Conservation (phyloP, 2,329 filamentous ascomycete species). For the Cyanodermella asteris region DNA sequence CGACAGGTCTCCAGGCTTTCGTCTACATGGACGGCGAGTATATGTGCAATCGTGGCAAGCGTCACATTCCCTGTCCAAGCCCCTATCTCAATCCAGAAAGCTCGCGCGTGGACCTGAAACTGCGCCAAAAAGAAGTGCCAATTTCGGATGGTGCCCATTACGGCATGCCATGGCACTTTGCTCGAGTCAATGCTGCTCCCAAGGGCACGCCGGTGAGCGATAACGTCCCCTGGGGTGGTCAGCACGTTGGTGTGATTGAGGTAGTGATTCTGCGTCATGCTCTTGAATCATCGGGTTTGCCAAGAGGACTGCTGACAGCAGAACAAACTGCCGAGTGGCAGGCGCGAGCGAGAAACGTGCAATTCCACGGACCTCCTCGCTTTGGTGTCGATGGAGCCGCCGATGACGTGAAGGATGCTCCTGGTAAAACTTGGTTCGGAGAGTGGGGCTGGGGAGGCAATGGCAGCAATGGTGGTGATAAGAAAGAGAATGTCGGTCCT, state of each 20-base stretch:
- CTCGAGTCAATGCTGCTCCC: conserved; percentile 25
- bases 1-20: conserved; percentile 29
- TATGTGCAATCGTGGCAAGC: conserved; percentile 33
- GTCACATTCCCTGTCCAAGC: conserved; percentile 16
- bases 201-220: neutral
- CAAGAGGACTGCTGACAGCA: neutral
- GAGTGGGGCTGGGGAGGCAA: conserved; percentile 1
- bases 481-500: neutral
- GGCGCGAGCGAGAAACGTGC: neutral
- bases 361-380: neutral
- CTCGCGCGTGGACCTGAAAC: conserved; percentile 25
- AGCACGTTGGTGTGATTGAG: conserved; percentile 9
- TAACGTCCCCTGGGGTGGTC: conserved; percentile 5
- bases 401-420: conserved; percentile 1
- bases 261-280: conserved; percentile 7
- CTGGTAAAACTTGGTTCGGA: neutral
- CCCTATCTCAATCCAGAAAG: conserved; percentile 12
- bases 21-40: conserved; percentile 36
- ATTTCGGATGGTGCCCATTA: conserved; percentile 24
- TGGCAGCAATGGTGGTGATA: conserved; percentile 1
- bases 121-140: conserved; percentile 32
- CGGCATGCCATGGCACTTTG: conserved; percentile 31
- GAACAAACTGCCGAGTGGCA: neutral
- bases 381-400: neutral
- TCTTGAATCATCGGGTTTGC: neutral